Base-by-base conservation (phyloP, 2,329 filamentous ascomycete genomes). In the Xylaria sp. region DNA sequence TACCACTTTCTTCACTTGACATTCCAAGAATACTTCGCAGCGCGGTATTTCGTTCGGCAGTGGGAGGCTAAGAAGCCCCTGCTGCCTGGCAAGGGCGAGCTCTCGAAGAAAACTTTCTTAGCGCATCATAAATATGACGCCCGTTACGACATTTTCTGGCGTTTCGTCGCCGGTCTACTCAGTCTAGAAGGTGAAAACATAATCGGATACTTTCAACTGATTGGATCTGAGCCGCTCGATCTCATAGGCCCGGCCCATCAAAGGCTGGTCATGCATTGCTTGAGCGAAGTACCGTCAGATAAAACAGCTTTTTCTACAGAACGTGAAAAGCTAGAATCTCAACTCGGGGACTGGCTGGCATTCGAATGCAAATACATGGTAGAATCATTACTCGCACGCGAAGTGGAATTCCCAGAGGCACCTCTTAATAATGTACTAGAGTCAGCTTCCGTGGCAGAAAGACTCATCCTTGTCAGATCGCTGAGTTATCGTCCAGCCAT, bases 1-100 rank as follows among this genome's bases (percentile, higher is more conserved):
- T 54, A 40, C 13, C 52, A 54, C 19, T 54, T 54, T 21, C 2
- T 46, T 2, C 40, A 54, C 9, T 9, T 54, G n/a, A 54, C 52
- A 0, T 54, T 25, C n/a, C n/a, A n/a, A n/a, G n/a, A n/a, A n/a
- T n/a, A n/a, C n/a, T n/a, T n/a, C n/a, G n/a, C n/a, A n/a, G 52
- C 52, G 8, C 38, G 40, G 13, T 54, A 54, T 38, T 54, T 46
- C 10, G 52, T 46, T 1, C 40, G 19, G 8, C 52, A 46, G 7
- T 44, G 38, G 51, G 5, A 33, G 10, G 19, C 25, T 23, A 3
- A 44, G 11, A 27, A 40, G 19, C 21, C 15, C n/a, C 48, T 25
- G 21, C 19, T 40, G 9, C 1, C 3, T 37, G 7, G 11, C 2
- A 19, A 40, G 19, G 13, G 27, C 9, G 7, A 27, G n/a, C 41